These are phyloP conservation scores for Myriosclerotinia curreyana DNA, from an alignment of 2,329 filamentous ascomycete species.

Conservation along the genomic window DNA sequence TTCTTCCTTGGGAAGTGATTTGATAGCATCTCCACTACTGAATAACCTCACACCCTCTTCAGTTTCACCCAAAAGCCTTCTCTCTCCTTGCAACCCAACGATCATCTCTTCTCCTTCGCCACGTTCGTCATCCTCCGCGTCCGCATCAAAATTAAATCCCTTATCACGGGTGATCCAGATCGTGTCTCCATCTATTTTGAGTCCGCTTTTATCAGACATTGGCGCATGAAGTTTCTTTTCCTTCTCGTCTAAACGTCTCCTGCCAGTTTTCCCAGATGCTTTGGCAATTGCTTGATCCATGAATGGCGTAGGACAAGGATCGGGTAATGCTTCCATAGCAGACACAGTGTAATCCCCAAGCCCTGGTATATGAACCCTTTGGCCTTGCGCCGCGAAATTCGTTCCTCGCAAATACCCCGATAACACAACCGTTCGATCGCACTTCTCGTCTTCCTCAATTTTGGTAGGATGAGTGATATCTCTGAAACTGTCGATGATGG, in stretches of 20 bases:
- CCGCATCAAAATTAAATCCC: conserved; percentile 71
- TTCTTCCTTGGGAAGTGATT: conserved; percentile 54
- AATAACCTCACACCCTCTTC: conserved; percentile 85
- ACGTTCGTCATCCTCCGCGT: conserved; percentile 63
- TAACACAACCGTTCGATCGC: conserved; percentile 84
- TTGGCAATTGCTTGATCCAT: conserved; percentile 88
- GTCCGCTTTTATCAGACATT: conserved; percentile 95
- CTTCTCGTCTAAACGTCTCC: conserved; percentile 86
- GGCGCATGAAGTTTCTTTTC: conserved; percentile 95
- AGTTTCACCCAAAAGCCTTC: conserved; percentile 76
- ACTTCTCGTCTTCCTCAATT: conserved; percentile 83
- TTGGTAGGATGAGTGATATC: conserved; percentile 92
- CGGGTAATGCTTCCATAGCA: conserved; percentile 81
- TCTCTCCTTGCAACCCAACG: conserved; percentile 79
- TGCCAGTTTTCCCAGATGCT: conserved; percentile 73
- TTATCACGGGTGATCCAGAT: conserved; percentile 79
- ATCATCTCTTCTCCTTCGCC: conserved; percentile 97
- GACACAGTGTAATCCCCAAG: conserved; percentile 84
- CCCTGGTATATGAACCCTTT: conserved; percentile 87
- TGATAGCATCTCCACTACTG: conserved; percentile 68
- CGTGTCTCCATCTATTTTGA: conserved; percentile 94
- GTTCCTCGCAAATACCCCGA: conserved; percentile 94
- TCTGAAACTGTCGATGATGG: conserved; percentile 87
- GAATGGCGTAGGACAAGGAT: conserved; percentile 90
- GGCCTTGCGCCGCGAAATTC: conserved; percentile 83